Evolutionary conservation across 345 rosid species (phyloP), one percentile per base, ranked within the genome.

Genomic region (Moricandia arvensis): DNA sequence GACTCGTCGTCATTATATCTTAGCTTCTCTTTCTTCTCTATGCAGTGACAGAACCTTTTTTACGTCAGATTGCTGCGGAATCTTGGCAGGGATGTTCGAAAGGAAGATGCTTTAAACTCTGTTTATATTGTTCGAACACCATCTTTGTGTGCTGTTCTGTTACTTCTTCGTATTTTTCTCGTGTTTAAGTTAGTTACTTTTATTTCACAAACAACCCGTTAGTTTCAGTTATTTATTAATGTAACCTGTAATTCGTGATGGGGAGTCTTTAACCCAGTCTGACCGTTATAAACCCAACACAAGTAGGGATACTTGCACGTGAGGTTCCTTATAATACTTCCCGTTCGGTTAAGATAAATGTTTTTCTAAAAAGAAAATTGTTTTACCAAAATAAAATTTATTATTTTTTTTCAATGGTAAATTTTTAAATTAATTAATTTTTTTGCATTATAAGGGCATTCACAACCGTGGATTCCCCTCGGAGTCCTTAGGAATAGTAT

Each of bases 1-100:
- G 77, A 41, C 0, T 61, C 63, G 86, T 72, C 53, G 92, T 85
- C 95, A 85, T 88, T 2, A 0, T 29, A 29, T 59, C 31, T 29
- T n/a, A n/a, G 17, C 53, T 17, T 17, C 24, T 18, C 66, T 61
- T 57, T 63, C 43, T 60, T 31, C 43, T 60, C 8, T 55, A 8
- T 47, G 21, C 15, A 27, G 37, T 59, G 38, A 6, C n/a, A 13
- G 35, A 5, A 7, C 17, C 2, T 9, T 0, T 13, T 1, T 35
- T 63, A 54, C 62, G 70, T 51, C 7, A 29, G 63, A 35, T 24
- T 63, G 1, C 24, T 21, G 24, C 27, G 16, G 31, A 61, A 29
- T 33, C 4, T 57, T 26, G 61, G 61, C 26, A 29, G 27, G 30
- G 27, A 12, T 9, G 27, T 53, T 34, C 11, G 10, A 24, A 60